Percentiles rank a stretch among this genome's conserved stretches.
phyloP scores from a whole-genome alignment of 1,139 yeast species.

The Hemisphaericaspora subhashii region DNA sequence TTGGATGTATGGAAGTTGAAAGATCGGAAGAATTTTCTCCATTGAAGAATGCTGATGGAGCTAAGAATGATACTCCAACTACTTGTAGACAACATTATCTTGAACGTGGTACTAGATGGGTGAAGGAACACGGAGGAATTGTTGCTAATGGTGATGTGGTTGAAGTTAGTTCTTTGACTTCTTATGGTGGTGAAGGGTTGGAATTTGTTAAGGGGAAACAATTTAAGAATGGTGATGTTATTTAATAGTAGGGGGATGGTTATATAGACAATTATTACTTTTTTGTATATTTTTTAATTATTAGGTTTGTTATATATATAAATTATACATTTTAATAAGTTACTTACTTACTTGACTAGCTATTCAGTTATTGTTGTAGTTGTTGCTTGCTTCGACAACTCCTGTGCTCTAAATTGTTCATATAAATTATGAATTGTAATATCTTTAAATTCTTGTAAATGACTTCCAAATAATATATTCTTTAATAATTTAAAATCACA shows the following conservation, averaged over 20 bases:
- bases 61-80: slow-evolving; percentile 79
- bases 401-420: slow-evolving; percentile 54
- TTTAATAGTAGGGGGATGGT: slow-evolving; percentile 17
- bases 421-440: slow-evolving; percentile 59
- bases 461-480: slow-evolving; percentile 62
- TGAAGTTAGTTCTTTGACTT: slow-evolving; percentile 76
- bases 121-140: slow-evolving; percentile 63
- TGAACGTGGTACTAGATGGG: slow-evolving; percentile 76
- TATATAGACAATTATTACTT: slow-evolving; percentile 1
- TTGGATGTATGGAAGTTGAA: slow-evolving; percentile 91
- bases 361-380: background rate
- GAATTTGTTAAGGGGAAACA: slow-evolving; percentile 54
- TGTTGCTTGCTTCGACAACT: slow-evolving; percentile 9
- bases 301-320: background rate
- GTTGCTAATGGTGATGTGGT: slow-evolving; percentile 54
- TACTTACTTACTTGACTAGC: background rate
- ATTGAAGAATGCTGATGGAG: slow-evolving; percentile 85
- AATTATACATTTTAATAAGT: background rate
- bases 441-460: slow-evolving; percentile 67
- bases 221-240: slow-evolving; percentile 43
- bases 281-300: background rate
- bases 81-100: slow-evolving; percentile 72
- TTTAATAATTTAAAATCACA: slow-evolving; percentile 60
- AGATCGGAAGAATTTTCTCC: slow-evolving; percentile 89
- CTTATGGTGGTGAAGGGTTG: slow-evolving; percentile 86